Evolutionary conservation across 257 asterid genomes (phyloP), one percentile per base, ranked within the genome.

Genomic region (Petunia axillaris): DNA sequence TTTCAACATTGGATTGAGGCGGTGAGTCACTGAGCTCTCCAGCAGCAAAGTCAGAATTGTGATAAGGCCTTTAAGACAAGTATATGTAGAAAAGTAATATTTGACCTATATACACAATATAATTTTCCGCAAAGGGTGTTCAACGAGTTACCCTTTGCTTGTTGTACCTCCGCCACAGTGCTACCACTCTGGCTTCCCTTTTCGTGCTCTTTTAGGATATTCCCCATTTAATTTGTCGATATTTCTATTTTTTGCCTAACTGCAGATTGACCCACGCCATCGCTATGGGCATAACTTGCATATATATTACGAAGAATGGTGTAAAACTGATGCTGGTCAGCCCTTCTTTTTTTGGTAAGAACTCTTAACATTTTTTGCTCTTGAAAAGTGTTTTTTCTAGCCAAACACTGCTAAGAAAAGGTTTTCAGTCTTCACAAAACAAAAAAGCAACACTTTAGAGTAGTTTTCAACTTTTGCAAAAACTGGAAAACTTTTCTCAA

Each of bases 1-100:
- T 95, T 95, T 85, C 99, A 91, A 79, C 98, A 92, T 87, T 95
- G 99, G 99, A 95, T 95, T 84, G 99, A 95, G 85, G 99, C 99
- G 48, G 99, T 92, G 87, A 87, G 95, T 82, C 58, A 58, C 82
- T 43, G 44, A 2, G 1, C 25, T 25, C 25, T 25, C 25, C 25
- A 25, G 25, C 25, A 25, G 25, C 25, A 25, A 25, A 25, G 25
- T 25, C 25, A 25, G 25, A 25, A 25, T 25, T 25, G 25, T 25
- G 25, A 25, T 25, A 25, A 25, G 25, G 25, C 25, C 25, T 25
- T 25, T 25, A 25, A 25, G 25, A 25, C 25, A 25, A 25, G 25
- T 25, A 25, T 25, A 25, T 25, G 25, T 25, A 25, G 25, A 25
- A 25, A 25, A 25, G 25, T 25, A 25, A 25, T 25, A 25, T 25